Conservation (phyloP, 2,329 filamentous ascomycete genomes). For the Sporothrix luriei region DNA sequence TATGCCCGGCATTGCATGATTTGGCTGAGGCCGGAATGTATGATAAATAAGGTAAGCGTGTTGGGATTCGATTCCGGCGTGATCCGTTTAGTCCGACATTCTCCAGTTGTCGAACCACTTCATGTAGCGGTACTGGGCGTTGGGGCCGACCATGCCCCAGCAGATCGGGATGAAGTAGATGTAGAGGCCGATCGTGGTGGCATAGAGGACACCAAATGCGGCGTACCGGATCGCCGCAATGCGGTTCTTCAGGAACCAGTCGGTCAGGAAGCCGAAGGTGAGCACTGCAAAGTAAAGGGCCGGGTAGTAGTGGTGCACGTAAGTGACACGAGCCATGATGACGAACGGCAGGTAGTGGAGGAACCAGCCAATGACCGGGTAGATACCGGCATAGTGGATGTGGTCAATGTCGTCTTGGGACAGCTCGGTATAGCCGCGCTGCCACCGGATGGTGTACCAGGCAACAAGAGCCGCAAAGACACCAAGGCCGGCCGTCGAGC, state of each 20-base stretch:
- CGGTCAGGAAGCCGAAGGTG: conserved; percentile 80
- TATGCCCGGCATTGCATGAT: not conserved
- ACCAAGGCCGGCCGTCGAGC: conserved; percentile 76
- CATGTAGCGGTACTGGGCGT: conserved; percentile 83
- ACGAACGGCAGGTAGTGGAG: conserved; percentile 95
- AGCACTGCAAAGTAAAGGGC: conserved; percentile 97
- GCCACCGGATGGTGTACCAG: conserved; percentile 94
- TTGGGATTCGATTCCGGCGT: no score
- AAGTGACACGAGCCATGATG: conserved; percentile 97
- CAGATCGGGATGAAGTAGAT: conserved; percentile 89
- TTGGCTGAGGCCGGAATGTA: no score
- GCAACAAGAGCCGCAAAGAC: conserved; percentile 70
- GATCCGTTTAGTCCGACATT: conserved; percentile 64
- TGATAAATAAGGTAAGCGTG: not conserved
- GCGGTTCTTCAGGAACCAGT: conserved; percentile 76
- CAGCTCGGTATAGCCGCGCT: conserved; percentile 87
- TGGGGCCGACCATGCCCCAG: conserved; percentile 90
- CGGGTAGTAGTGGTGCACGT: conserved; percentile 99
- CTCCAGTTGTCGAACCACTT: conserved; percentile 92
- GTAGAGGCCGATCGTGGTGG: conserved; percentile 76
- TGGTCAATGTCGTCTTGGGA: conserved; percentile 80
- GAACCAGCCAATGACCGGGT: conserved; percentile 91
- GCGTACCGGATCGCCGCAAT: conserved; percentile 64
- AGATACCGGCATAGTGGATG: conserved; percentile 90
- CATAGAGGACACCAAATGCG: conserved; percentile 75